Percentiles rank a stretch among this genome's conserved stretches.
These are phyloP conservation scores for Clitocybe nebularis DNA, from an alignment of 1,284 basidiomycete genomes.

Conservation along the genomic window DNA sequence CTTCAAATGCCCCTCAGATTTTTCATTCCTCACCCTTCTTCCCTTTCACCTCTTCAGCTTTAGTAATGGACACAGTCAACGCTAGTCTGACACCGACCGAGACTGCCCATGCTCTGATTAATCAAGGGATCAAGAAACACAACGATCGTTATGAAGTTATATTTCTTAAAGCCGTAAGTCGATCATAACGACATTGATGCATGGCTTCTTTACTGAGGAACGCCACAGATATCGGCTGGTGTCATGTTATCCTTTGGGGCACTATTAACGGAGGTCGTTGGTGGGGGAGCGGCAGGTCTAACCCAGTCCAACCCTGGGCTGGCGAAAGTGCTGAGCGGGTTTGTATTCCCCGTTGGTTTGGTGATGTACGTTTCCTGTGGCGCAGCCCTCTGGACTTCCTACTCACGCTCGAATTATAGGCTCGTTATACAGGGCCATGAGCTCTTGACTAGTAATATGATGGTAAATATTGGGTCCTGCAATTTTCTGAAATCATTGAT, in stretches of 20 bases:
- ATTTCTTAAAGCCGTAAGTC: slow-evolving; percentile 63
- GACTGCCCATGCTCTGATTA: slow-evolving; percentile 55
- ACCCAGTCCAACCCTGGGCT: slow-evolving; percentile 57
- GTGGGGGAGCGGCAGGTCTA: slow-evolving; percentile 53
- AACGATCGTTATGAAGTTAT: slow-evolving; percentile 53
- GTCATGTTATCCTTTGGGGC: slow-evolving; percentile 71
- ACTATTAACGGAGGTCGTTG: slow-evolving; percentile 54
- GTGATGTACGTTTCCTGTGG: slow-evolving; percentile 49
- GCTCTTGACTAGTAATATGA: slow-evolving; percentile 71
- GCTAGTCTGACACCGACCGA: slow-evolving; percentile 46
- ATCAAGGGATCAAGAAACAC: slow-evolving; percentile 58
- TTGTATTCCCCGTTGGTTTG: slow-evolving; percentile 72
- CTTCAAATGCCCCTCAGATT: neutral
- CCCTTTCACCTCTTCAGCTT: neutral
- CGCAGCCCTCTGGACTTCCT: neutral
- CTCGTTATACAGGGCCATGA: slow-evolving; percentile 69
- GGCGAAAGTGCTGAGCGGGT: slow-evolving; percentile 61
- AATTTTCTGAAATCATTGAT: slow-evolving; percentile 3
- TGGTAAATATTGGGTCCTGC: slow-evolving; percentile 42
- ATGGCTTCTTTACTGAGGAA: neutral
- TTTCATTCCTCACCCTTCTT: neutral
- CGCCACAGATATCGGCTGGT: slow-evolving; percentile 55
- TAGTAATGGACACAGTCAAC: neutral
- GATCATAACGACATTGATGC: neutral
- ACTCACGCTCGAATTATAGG: slow-evolving; percentile 33